A percentile compares a stretch with the other conserved stretches of the same genome.
These are phyloP conservation scores for Aspergillus cavernicola DNA, from an alignment of 495 filamentous ascomycete species.

Conservation along the genomic window DNA sequence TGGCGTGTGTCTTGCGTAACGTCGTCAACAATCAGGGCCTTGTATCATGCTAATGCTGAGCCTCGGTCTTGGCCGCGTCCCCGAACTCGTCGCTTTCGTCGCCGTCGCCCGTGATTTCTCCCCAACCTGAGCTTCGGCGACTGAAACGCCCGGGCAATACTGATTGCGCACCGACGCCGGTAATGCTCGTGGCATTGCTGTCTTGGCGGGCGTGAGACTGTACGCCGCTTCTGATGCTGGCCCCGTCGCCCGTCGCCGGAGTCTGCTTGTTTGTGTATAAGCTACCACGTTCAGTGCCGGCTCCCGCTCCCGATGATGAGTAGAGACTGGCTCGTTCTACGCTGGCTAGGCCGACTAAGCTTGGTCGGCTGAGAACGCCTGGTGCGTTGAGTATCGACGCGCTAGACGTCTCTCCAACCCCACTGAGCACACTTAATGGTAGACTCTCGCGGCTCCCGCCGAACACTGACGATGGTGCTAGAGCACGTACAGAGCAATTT, in stretches of 20 bases:
- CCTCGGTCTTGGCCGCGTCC: not conserved
- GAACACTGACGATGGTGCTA: conserved; percentile 88
- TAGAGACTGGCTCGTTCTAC: conserved; percentile 84
- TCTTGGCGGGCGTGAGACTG: conserved; percentile 76
- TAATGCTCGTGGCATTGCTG: conserved; percentile 75
- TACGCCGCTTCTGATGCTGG: conserved; percentile 73
- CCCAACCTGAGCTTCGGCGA: conserved; percentile 62
- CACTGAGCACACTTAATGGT: conserved; percentile 82
- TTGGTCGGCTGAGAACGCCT: conserved; percentile 46
- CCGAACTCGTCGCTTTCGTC: conserved; percentile 19
- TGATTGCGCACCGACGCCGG: conserved; percentile 39
- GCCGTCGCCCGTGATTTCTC: conserved; percentile 51
- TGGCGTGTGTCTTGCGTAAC: not conserved
- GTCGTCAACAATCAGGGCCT: not conserved
- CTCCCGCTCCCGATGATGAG: conserved; percentile 68
- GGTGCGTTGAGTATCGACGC: conserved; percentile 50
- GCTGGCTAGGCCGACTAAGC: conserved; percentile 59
- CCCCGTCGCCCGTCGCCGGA: conserved; percentile 58
- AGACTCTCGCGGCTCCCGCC: conserved; percentile 85
- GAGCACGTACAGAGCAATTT: conserved; percentile 87
- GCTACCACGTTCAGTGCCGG: conserved; percentile 73
- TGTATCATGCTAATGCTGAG: not conserved
- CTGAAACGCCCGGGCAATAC: conserved; percentile 48
- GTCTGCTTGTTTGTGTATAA: conserved; percentile 74
- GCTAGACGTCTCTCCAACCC: conserved; percentile 55